Evolutionary conservation across 805 yeast species (phyloP).

Genomic region (Starmerella sp.): DNA sequence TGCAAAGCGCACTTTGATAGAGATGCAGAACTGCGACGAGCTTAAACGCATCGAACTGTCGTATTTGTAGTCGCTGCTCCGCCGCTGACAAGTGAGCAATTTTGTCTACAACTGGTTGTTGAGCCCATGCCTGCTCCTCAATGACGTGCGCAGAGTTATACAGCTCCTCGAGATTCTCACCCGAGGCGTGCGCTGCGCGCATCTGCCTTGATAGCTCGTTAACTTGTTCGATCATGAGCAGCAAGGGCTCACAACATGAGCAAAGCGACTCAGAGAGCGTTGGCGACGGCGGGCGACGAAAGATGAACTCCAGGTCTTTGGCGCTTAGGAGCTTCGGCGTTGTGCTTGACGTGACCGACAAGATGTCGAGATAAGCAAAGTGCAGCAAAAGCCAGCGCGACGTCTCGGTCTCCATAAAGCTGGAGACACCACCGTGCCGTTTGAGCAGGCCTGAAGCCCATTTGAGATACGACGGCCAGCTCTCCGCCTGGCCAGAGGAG

Average conservation of each 20-base stretch:
- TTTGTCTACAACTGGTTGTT: slow-evolving; percentile 44
- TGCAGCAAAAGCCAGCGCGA: slow-evolving; percentile 63
- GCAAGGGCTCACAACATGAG: slow-evolving; percentile 62
- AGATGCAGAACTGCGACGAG: slow-evolving; percentile 56
- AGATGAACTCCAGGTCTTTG: slow-evolving; percentile 13
- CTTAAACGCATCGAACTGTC: slow-evolving; percentile 62
- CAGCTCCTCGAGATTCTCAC: slow-evolving; percentile 14
- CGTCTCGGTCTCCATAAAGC: slow-evolving; percentile 43
- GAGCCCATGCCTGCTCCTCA: slow-evolving; percentile 39
- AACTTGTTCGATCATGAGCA: slow-evolving; percentile 55
- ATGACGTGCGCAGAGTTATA: slow-evolving; percentile 28
- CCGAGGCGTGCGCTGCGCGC: slow-evolving; percentile 22
- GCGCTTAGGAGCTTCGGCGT: slow-evolving; percentile 55
- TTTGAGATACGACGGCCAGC: slow-evolving; percentile 58
- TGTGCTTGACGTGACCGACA: slow-evolving; percentile 46
- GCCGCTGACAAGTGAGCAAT: slow-evolving; percentile 32
- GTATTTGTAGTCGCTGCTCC: slow-evolving; percentile 55
- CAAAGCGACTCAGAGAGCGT: slow-evolving; percentile 54
- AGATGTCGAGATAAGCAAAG: slow-evolving; percentile 70
- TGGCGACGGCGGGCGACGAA: slow-evolving; percentile 9
- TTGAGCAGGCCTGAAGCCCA: slow-evolving; percentile 55
- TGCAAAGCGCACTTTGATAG: slow-evolving; percentile 49
- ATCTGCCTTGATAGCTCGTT: slow-evolving; percentile 45
- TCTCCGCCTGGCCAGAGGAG: slow-evolving; percentile 67
- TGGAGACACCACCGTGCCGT: slow-evolving; percentile 49